Evolutionary conservation across 2,329 filamentous ascomycete genomes (phyloP).

Genomic region (Neopestalotiopsis sp.): DNA sequence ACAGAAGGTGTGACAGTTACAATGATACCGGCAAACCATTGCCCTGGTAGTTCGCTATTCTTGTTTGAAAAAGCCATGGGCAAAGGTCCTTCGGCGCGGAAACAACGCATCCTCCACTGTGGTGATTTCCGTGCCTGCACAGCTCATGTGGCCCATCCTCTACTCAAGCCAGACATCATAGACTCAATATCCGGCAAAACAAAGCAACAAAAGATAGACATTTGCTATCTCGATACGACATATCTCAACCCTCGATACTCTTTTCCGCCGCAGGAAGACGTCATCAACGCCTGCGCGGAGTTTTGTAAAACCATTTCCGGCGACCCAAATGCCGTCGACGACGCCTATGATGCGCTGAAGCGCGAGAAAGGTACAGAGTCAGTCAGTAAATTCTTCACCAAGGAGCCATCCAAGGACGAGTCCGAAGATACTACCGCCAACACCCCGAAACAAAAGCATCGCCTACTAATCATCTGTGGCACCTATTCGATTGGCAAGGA

Average conservation of each 20-base stretch:
- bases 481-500: conserved; percentile 99
- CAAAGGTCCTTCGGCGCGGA: conserved; percentile 61
- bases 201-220: conserved; percentile 86
- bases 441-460: conserved; percentile 51
- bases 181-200: conserved; percentile 74
- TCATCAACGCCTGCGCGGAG: conserved; percentile 85
- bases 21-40: conserved; percentile 97
- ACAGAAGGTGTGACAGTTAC: conserved; percentile 86
- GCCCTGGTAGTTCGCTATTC: conserved; percentile 91
- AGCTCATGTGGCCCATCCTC: conserved; percentile 80
- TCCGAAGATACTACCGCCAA: neutral
- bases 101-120: conserved; percentile 88
- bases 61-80: conserved; percentile 82
- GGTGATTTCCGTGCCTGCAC: conserved; percentile 94
- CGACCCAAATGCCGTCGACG: conserved; percentile 58
- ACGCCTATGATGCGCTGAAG: conserved; percentile 51
- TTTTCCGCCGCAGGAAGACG: conserved; percentile 87
- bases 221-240: conserved; percentile 96
- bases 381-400: conserved; percentile 60
- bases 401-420: conserved; percentile 33
- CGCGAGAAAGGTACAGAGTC: conserved; percentile 47
- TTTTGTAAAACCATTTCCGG: conserved; percentile 82
- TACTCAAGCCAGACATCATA: conserved; percentile 76
- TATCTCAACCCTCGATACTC: conserved; percentile 96
- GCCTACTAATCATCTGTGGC: conserved; percentile 88